Base-by-base conservation (phyloP, 2,329 filamentous ascomycete genomes). In the Penicillium sp. region DNA sequence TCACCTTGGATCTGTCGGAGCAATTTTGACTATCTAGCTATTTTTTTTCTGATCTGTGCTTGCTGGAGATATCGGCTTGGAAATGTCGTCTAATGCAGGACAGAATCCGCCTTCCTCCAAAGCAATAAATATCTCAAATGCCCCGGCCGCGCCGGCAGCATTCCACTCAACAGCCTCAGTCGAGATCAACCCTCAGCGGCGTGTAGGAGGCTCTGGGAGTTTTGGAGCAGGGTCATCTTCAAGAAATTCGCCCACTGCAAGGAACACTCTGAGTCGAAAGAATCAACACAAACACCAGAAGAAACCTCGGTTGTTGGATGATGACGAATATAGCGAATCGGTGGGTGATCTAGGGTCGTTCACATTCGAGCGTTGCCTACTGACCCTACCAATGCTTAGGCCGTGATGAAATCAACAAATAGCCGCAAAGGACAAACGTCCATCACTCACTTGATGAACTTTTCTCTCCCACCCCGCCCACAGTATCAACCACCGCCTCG, bases 391-490 rank as follows among this genome's bases (percentile, higher is more conserved):
- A 31, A 9, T 58, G 35, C 51, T 33, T 63, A 82, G 84, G 80
- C 80, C 75, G 82, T 80, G 75, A 88, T 86, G 82, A 82, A 77
- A 71, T 83, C 83, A 51, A 80, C 83, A 57, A 86, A 78, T 65
- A 86, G 85, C 66, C 88, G 94, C 56, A 90, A 94, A 67, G 94
- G 94, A 51, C 93, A 97, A 75, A 97, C 92, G 51, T 96, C 90
- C 68, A 99, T 99, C 71, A 97, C 94, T 40, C 94, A 99, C 75
- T 79, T 99, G 54, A 89, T 99, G 82, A 93, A 93, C 78, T 96
- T 97, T 75, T 86, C 89, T 43, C 80, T 91, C 20, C 89, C 92
- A 22, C 86, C 89, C 41, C 85, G 90, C 46, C 88, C 88, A 22
- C 84, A 87, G 57, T 69, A 76, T 55, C 71, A 77, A 45, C 66